Percentiles rank a stretch among this genome's conserved stretches.
phyloP scores from a whole-genome alignment of 2,329 filamentous ascomycete genomes.

The Curvularia hawaiiensis region DNA sequence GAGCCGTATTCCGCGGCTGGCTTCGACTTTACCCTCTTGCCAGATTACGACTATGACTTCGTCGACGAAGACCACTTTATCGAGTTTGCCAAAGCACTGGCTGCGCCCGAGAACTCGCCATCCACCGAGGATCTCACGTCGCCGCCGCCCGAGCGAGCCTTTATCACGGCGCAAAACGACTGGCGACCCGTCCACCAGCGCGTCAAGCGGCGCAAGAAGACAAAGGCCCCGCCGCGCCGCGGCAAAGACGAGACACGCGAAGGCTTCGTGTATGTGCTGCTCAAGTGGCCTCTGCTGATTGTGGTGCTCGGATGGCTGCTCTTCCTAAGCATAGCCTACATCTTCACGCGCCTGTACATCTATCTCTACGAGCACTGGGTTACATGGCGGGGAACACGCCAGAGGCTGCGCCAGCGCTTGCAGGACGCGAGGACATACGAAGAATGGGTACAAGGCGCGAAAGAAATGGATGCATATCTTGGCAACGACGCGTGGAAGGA shows the following conservation, averaged over 20 bases:
- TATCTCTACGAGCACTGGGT: slow-evolving; percentile 90
- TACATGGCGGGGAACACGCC: slow-evolving; percentile 82
- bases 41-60: slow-evolving; percentile 82
- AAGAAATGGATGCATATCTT: slow-evolving; percentile 78
- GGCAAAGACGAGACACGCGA: slow-evolving; percentile 90
- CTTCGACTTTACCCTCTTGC: slow-evolving; percentile 72
- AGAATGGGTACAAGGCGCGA: slow-evolving; percentile 83
- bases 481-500: slow-evolving; percentile 83
- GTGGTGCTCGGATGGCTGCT: slow-evolving; percentile 81
- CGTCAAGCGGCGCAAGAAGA: slow-evolving; percentile 56
- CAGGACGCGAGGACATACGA: slow-evolving; percentile 74
- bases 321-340: slow-evolving; percentile 74
- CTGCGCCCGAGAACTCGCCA: slow-evolving; percentile 77
- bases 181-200: slow-evolving; percentile 88
- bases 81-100: slow-evolving; percentile 80
- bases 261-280: slow-evolving; percentile 83
- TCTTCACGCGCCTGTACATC: slow-evolving; percentile 86
- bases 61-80: slow-evolving; percentile 72
- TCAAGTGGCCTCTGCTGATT: slow-evolving; percentile 90
- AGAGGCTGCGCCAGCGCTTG: slow-evolving; percentile 72
- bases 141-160: slow-evolving; percentile 56
- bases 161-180: slow-evolving; percentile 91
- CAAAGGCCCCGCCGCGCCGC: slow-evolving; percentile 48
- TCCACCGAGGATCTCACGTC: slow-evolving; percentile 61
- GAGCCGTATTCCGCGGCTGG: slow-evolving; percentile 67